Evolutionary conservation across 2,329 filamentous ascomycete species (phyloP).

Genomic region (Botrytis hyacinthi): DNA sequence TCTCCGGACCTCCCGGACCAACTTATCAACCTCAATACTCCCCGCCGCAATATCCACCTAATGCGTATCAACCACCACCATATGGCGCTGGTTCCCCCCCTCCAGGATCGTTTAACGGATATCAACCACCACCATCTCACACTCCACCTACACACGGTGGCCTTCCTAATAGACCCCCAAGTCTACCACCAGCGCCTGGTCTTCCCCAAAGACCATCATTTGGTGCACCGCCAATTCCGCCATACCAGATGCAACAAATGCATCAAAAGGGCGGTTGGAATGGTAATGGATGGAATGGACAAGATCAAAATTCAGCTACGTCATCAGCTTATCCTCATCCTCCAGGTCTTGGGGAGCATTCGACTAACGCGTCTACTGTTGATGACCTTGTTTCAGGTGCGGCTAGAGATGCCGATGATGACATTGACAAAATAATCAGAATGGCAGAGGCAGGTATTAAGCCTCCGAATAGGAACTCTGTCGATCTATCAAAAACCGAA

Average conservation of each 20-base stretch:
- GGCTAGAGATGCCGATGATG: slow-evolving; percentile 54
- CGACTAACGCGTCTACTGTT: slow-evolving; percentile 45
- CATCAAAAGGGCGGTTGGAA: slow-evolving; percentile 43
- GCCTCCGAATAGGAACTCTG: slow-evolving; percentile 44
- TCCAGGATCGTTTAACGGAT: slow-evolving; percentile 44
- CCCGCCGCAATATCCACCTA: slow-evolving; percentile 35
- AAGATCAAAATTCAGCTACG: slow-evolving; percentile 42
- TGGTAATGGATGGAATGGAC: slow-evolving; percentile 40
- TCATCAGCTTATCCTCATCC: slow-evolving; percentile 41
- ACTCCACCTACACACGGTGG: slow-evolving; percentile 42
- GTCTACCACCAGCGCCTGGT: slow-evolving; percentile 53
- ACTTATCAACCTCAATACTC: slow-evolving; percentile 39
- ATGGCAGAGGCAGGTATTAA: slow-evolving; percentile 62
- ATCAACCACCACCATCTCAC: slow-evolving; percentile 43
- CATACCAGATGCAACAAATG: slow-evolving; percentile 53
- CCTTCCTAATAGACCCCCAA: slow-evolving; percentile 51
- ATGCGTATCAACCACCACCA: slow-evolving; percentile 19
- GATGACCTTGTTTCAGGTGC: slow-evolving; percentile 50
- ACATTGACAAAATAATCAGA: slow-evolving; percentile 64
- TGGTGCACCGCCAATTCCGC: slow-evolving; percentile 49
- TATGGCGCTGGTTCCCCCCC: slow-evolving; percentile 41
- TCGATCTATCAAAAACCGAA: slow-evolving; percentile 41
- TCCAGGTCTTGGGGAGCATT: slow-evolving; percentile 38
- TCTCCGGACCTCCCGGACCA: slow-evolving; percentile 38
- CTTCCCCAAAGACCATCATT: slow-evolving; percentile 61